phyloP scores from a whole-genome alignment of 169 alveolate species.

The Plasmodium adleri region DNA sequence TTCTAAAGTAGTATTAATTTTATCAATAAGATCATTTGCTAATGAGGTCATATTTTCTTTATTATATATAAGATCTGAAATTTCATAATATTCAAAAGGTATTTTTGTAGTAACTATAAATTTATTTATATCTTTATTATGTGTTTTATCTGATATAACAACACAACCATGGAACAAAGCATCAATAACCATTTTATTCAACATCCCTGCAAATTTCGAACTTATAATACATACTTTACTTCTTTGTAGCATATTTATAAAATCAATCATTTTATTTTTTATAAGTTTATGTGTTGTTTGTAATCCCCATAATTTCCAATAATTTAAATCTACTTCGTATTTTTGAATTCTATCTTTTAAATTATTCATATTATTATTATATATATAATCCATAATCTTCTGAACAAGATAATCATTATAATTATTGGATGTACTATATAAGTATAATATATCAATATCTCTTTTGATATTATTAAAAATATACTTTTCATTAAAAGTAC shows the following conservation, averaged over 20 bases:
- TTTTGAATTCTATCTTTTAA: constrained; percentile 32
- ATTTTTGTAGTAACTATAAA: constrained; percentile 39
- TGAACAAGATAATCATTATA: constrained; percentile 64
- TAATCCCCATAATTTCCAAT: constrained; percentile 76
- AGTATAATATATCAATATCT: constrained; percentile 57
- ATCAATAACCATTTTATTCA: constrained; percentile 58
- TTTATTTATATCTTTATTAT: constrained; percentile 60
- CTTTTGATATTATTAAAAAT: constrained; percentile 15
- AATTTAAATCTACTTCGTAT: constrained; percentile 45
- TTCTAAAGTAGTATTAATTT: constrained; percentile 23
- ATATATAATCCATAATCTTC: constrained; percentile 65
- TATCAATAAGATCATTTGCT: constrained; percentile 17
- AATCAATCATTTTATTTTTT: constrained; percentile 58
- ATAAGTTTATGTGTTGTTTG: constrained; percentile 73
- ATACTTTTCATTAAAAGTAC: constrained; percentile 17
- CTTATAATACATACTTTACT: constrained; percentile 72
- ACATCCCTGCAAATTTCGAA: constrained; percentile 69
- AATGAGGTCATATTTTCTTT: constrained; percentile 46
- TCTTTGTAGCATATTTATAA: constrained; percentile 13
- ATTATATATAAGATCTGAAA: constrained; percentile 37
- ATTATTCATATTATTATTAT: constrained; percentile 31
- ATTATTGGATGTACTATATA: constrained; percentile 52
- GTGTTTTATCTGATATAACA: constrained; percentile 65
- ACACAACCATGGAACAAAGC: constrained; percentile 62
- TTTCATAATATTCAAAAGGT: constrained; percentile 73